Evolutionary conservation across 805 yeast genomes (phyloP), one percentile per base, ranked within the genome.

Genomic region (Schizosaccharomyces octosporus): DNA sequence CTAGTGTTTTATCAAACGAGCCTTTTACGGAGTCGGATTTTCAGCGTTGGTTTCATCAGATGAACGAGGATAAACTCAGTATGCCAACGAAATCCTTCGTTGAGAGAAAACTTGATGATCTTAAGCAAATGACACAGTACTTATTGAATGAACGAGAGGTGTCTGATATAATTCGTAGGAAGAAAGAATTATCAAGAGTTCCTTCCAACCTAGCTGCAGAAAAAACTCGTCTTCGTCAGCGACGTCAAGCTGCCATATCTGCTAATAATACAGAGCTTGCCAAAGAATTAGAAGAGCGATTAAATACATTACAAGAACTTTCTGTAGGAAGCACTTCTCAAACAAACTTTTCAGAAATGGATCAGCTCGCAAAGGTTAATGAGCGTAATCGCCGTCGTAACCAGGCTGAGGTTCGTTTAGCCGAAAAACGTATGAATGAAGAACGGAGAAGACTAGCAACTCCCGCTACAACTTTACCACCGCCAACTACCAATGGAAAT

Each of bases 381-480:
- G 84, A 85, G 67, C 81, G 95, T 67, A 93, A 93, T 72, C 79
- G 95, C 70, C 84, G 81, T 66, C 78, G 84, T 65, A 90, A 90
- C 71, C 82, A 82, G 69, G 81, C 81, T 61, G 80, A 79, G 59
- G 81, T 88, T 66, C 82, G 94, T 68, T 78, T 79, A 67, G 96
- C 95, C 0, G 97, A 89, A 70, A 72, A 81, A 60, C 75, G 76
- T 66, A 81, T 84, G 59, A 77, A 78, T 24, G 83, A 79, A 61
- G 74, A 73, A 69, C 43, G 60, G 9, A 78, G 82, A 65, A 69
- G 59, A 62, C 11, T 43, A 32, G 19, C 61, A 21, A 51, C 61
- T 19, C 11, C 55, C 19, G 61, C 61, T 24, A 27, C 55, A 7
- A 19, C 17, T 29, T 13, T 19, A 42, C 31, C 61, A 31, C 17